A percentile compares a stretch with the other conserved stretches of the same genome.
phyloP scores from a whole-genome alignment of 257 asterid species.

The Gentiana straminea region DNA sequence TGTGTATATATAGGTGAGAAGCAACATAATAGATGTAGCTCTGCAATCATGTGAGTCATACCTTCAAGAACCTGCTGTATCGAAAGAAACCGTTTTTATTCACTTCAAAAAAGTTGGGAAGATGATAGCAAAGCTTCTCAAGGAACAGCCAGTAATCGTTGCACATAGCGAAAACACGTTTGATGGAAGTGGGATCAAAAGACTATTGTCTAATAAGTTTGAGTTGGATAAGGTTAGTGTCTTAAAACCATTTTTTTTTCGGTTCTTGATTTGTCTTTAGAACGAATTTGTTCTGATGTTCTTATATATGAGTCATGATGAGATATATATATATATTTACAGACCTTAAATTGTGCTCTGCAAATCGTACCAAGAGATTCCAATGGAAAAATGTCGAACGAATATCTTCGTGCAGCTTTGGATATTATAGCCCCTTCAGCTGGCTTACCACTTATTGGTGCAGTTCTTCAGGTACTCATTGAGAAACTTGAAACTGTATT shows the following conservation, averaged over 20 bases:
- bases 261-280: too few species aligned
- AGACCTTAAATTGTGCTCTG: constrained; percentile 55
- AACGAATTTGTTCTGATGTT: not conserved
- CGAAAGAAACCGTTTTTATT: constrained; percentile 53
- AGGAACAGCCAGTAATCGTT: constrained; percentile 81
- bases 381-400: constrained; percentile 59
- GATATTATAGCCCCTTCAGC: constrained; percentile 70
- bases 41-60: constrained; percentile 35
- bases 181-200: constrained; percentile 73
- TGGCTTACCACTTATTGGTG: constrained; percentile 82
- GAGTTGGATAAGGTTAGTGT: constrained; percentile 69
- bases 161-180: constrained; percentile 83
- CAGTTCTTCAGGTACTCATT: constrained; percentile 49
- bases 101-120: constrained; percentile 48
- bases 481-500: too few species aligned
- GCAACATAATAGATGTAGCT: constrained; percentile 61
- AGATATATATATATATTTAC: constrained; percentile 7
- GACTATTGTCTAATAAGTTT: constrained; percentile 63
- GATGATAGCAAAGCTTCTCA: constrained; percentile 45
- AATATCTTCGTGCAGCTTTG: constrained; percentile 51
- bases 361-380: constrained; percentile 48
- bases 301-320: not conserved
- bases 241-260: not conserved
- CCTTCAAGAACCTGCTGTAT: constrained; percentile 27
- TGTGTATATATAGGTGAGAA: constrained; percentile 39